These are phyloP conservation scores for Hygrocybe coccinea DNA, from an alignment of 768 basidiomycete genomes.

Conservation along the genomic window DNA sequence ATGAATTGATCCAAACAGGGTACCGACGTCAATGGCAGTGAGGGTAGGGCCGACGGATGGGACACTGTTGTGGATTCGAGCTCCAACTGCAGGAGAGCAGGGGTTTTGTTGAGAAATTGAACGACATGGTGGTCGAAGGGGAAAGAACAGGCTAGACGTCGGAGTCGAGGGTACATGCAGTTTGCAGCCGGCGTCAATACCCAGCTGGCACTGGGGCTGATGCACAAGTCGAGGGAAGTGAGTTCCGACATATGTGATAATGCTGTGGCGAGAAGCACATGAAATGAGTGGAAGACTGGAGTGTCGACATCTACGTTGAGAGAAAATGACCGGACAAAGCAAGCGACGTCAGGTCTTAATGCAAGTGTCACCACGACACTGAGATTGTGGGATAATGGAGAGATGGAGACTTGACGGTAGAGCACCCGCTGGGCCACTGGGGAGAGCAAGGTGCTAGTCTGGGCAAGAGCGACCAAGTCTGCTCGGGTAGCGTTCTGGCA, in stretches of 20 bases:
- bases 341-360: constrained; percentile 50
- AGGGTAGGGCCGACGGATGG: constrained; percentile 29
- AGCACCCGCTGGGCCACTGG: constrained; percentile 55
- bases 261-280: constrained; percentile 46
- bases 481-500: constrained; percentile 23
- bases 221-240: constrained; percentile 49
- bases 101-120: constrained; percentile 53
- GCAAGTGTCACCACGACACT: constrained; percentile 54
- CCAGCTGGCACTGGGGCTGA: constrained; percentile 52
- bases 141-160: constrained; percentile 57
- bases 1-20: constrained; percentile 52
- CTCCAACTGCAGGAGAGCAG: constrained; percentile 54
- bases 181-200: constrained; percentile 32
- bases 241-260: constrained; percentile 59
- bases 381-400: constrained; percentile 42
- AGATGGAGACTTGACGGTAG: constrained; percentile 53
- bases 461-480: constrained; percentile 50
- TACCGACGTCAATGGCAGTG: constrained; percentile 36
- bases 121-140: constrained; percentile 54
- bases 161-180: constrained; percentile 42
- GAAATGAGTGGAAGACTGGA: constrained; percentile 43
- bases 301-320: constrained; percentile 44
- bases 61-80: constrained; percentile 37
- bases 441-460: constrained; percentile 37
- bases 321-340: constrained; percentile 57